phyloP scores from a whole-genome alignment of 768 basidiomycete genomes.

The Guyanaporus albipodus region DNA sequence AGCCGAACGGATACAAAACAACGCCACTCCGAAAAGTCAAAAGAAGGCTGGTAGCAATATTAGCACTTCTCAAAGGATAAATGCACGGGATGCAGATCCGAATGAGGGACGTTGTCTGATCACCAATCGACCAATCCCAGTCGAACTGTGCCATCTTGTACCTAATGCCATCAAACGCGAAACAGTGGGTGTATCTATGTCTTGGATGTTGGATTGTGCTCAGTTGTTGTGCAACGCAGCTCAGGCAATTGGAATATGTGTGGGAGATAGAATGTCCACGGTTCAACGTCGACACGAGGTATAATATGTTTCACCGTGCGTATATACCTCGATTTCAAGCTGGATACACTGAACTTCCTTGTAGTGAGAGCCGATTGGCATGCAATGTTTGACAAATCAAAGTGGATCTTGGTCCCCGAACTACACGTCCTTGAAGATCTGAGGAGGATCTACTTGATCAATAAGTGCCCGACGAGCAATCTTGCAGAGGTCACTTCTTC shows the following conservation, averaged over 20 bases:
- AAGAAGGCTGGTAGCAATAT: no score
- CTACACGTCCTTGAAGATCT: not conserved
- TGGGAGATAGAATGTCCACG: not conserved
- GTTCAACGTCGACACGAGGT: not conserved
- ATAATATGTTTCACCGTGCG: not conserved
- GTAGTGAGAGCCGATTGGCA: not conserved
- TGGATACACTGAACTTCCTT: not conserved
- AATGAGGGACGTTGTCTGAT: no score
- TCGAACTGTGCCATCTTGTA: not conserved
- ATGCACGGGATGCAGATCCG: no score
- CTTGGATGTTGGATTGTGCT: not conserved
- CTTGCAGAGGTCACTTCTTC: not conserved
- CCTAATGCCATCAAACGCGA: not conserved
- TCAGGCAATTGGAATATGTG: slow-evolving; percentile 1
- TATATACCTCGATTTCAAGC: not conserved
- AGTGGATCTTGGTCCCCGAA: not conserved
- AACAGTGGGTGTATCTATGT: not conserved
- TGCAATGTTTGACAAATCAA: not conserved
- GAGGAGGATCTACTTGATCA: not conserved
- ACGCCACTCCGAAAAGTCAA: no score
- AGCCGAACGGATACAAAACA: not conserved
- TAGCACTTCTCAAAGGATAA: no score
- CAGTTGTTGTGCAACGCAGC: not conserved
- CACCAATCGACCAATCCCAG: not conserved
- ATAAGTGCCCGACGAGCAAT: not conserved